Base-by-base conservation (phyloP, 768 basidiomycete genomes). In the Russula compacta region DNA sequence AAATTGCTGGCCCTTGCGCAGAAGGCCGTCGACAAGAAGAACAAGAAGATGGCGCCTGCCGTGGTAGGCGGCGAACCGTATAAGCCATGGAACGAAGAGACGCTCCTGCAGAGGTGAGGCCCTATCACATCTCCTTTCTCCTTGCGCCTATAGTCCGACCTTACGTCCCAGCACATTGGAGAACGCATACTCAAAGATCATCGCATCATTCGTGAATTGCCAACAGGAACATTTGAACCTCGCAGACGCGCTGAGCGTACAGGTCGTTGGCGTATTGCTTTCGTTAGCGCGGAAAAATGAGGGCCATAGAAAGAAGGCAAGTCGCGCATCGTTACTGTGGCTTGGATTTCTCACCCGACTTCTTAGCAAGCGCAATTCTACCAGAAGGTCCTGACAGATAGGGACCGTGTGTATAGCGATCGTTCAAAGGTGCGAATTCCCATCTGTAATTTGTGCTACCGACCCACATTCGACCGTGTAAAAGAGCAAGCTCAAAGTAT, bases 11-110 rank as follows among this genome's bases (percentile, higher is more conserved):
- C 76, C 15, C 71, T 93, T 36, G 78, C 78, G 8, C 84, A 80
- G 71, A 90, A 84, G 69, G 83, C 84, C 1, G 72, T 76, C 10
- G 91, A 92, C 47, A 88, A 83, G 79, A 88, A 86, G 71, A 73
- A 72, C 48, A 88, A 81, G 72, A 77, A 77, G 58, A 80, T 81
- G 59, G 68, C 75, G 0, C 68, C 73, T 9, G 73, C 86, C 24
- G 81, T 87, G 8, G 71, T 91, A 10, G 91, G 89, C 39, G 78
- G 78, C 29, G 83, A 83, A 49, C 87, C 89, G 8, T 81, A 82
- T 17, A 87, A 86, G 67, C 69, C 76, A 5, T 86, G 77, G 76
- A 77, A 80, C 58, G 81, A 81, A 19, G 73, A 71, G 58, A 77
- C 76, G 6, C 59, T 87, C 12, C 76, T 75, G 55, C 75, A 80